Base-by-base conservation (phyloP, 495 filamentous ascomycete genomes). In the Sabuloglossum arenarium region DNA sequence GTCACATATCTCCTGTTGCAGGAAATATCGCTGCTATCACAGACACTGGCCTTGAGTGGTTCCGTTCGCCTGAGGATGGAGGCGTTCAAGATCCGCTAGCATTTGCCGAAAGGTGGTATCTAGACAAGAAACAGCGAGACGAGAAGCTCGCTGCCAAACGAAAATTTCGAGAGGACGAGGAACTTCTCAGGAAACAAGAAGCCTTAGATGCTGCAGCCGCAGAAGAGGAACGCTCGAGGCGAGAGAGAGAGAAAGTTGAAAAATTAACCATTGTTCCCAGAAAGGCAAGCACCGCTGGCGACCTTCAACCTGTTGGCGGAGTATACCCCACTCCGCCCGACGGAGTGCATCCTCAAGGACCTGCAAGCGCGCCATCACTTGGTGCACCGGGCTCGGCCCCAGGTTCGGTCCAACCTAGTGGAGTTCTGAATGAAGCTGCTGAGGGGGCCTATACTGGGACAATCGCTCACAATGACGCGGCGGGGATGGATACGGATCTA, bases 301-400 rank as follows among this genome's bases (percentile, higher is more conserved):
- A 75, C 32, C 61, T 76, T 6, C 71, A 75, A 46, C 68, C 70
- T 51, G 70, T 75, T 25, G 80, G 77, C 54, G 74, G 82, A 12
- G 79, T 94, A 53, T 94, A 95, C 65, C 88, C 85, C 8, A 95
- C 88, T 4, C 88, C 88, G 27, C 88, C 88, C 45, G 88, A 93
- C 64, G 85, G 77, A 10, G 67, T 83, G 46, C 72, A 76, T 11
- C 47, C 47, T 6, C 47, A 51, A 51, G 47, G 47, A 11, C 45
- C 45, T 14, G 73, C 67, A 4, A 66, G 70, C 6, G 71, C 71
- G 0, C 71, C 76, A 47, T 70, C 74, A 12, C 69, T 75, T 31
- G 75, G 76, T 34, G 70, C 68, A 27, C 67, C 61, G n/a, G 64
- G 56, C 14, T 68, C 70, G 4, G 77, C 74, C 55, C 75, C 76